Evolutionary conservation across 2,329 filamentous ascomycete species (phyloP).

Genomic region (Whalleya microplaca): DNA sequence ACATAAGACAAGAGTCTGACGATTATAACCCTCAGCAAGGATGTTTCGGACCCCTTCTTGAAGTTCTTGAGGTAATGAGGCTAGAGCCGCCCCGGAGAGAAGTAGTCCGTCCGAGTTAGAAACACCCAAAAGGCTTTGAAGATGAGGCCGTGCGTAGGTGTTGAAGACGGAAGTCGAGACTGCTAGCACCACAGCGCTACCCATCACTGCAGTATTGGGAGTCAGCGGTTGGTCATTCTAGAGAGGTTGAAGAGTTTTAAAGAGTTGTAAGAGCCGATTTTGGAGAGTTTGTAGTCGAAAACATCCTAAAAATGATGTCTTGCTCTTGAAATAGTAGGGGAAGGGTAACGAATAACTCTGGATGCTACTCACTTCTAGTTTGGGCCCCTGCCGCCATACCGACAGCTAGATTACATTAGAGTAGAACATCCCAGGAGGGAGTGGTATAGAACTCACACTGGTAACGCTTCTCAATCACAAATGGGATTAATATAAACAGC

Average conservation of each 20-base stretch:
- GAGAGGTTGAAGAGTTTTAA: too few relatives aligned
- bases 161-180: constrained; percentile 29
- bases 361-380: constrained; percentile 9
- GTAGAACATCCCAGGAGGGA: neutral
- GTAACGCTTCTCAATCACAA: constrained; percentile 12
- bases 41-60: constrained; percentile 11
- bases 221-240: too few relatives aligned
- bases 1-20: constrained; percentile 22
- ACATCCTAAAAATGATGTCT: neutral
- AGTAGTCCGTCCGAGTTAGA: constrained; percentile 5
- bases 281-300: too few relatives aligned
- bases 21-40: constrained; percentile 25
- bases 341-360: too few relatives aligned
- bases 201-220: constrained; percentile 13
- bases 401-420: constrained; percentile 16
- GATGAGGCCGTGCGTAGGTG: constrained; percentile 3
- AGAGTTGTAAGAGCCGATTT: too few relatives aligned
- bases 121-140: constrained; percentile 9
- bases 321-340: too few relatives aligned
- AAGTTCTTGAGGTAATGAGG: constrained; percentile 5
- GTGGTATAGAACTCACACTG: constrained; percentile 21
- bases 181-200: constrained; percentile 20
- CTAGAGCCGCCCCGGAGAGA: neutral
- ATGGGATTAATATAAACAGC: constrained; percentile 18
- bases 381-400: constrained; percentile 24